These are phyloP conservation scores for Silene conica DNA, from an alignment of 148 eudicot species.

Conservation along the genomic window DNA sequence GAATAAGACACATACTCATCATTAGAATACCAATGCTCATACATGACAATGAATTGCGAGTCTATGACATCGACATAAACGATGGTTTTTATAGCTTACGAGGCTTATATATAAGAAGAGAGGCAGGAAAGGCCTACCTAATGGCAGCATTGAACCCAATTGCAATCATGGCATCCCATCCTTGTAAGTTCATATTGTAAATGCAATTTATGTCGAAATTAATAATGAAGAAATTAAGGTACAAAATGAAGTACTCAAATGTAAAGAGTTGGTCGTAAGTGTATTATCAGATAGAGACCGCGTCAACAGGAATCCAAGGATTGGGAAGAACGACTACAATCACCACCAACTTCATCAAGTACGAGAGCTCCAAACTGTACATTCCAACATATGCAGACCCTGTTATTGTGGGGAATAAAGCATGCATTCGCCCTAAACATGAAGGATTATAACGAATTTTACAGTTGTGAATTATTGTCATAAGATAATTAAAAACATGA, in stretches of 20 bases:
- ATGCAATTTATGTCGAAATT: background rate
- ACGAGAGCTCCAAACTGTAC: conserved; percentile 86
- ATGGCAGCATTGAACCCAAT: conserved; percentile 83
- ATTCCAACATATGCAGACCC: conserved; percentile 11
- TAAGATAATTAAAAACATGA: too few species aligned
- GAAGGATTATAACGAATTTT: too few species aligned
- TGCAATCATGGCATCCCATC: conserved; percentile 88
- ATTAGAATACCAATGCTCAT: too few species aligned
- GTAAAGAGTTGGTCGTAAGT: background rate
- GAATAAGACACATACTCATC: background rate
- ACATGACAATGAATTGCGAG: too few species aligned
- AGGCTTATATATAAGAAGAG: background rate
- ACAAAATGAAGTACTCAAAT: background rate
- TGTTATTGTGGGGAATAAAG: too few species aligned
- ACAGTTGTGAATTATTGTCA: too few species aligned
- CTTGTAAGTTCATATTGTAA: conserved; percentile 76
- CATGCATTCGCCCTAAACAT: too few species aligned
- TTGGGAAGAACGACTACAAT: conserved; percentile 55
- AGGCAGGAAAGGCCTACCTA: conserved; percentile 33
- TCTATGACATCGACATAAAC: too few species aligned
- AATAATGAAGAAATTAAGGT: background rate
- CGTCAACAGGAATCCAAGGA: conserved; percentile 71
- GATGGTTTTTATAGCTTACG: too few species aligned
- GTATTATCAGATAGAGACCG: conserved; percentile 40
- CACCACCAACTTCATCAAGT: conserved; percentile 65